Conservation (phyloP, 257 asterid genomes). For the Petunia secreta region DNA sequence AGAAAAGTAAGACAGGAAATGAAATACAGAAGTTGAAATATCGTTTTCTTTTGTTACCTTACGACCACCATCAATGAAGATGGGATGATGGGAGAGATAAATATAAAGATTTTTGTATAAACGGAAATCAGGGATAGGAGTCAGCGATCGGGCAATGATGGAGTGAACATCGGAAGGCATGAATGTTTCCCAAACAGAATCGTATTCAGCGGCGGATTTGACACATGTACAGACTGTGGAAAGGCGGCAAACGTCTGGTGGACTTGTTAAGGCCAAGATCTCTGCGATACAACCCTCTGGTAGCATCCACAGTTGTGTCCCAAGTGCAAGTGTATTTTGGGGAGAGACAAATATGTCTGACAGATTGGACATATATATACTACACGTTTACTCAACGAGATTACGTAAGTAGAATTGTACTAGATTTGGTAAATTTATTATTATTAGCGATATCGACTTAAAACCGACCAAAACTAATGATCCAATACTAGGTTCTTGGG, state of each 20-base stretch:
- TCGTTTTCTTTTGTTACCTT: not conserved
- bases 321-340: too few species aligned
- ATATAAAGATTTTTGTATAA: not conserved
- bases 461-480: too few species aligned
- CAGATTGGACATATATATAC: too few species aligned
- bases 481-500: too few species aligned
- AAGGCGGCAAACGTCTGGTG: not conserved
- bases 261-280: not conserved
- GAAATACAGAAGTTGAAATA: too few species aligned
- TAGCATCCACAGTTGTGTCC: not conserved
- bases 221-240: not conserved
- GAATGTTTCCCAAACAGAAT: not conserved
- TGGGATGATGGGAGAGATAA: not conserved
- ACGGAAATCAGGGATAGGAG: not conserved
- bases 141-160: not conserved
- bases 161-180: not conserved
- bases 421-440: too few species aligned
- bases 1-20: not conserved
- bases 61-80: slow-evolving; percentile 3
- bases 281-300: not conserved
- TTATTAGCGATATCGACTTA: too few species aligned
- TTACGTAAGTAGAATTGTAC: too few species aligned
- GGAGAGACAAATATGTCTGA: too few species aligned
- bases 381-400: too few species aligned
- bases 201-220: not conserved